phyloP scores from a whole-genome alignment of 257 asterid species.

The Nicotiana attenuata region DNA sequence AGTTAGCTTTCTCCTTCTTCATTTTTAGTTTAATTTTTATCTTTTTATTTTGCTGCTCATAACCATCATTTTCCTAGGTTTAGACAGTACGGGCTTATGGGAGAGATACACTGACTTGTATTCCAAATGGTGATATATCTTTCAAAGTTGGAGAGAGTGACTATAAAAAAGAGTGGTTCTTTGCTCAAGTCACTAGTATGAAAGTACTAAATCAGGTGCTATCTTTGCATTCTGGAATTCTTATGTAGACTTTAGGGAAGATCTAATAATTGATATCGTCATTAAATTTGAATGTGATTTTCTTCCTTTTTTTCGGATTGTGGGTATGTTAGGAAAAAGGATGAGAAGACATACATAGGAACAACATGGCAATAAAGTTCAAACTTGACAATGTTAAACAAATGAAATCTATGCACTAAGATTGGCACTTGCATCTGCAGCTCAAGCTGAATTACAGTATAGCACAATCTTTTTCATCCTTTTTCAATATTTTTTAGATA shows the following conservation, averaged over 20 bases:
- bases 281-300: background rate
- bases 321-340: conserved; percentile 40
- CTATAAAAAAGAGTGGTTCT: conserved; percentile 70
- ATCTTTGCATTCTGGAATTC: background rate
- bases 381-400: conserved; percentile 23
- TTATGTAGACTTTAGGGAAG: background rate
- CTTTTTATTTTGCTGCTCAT: background rate
- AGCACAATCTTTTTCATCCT: too few species aligned
- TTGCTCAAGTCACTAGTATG: conserved; percentile 69
- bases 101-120: conserved; percentile 40
- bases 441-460: conserved; percentile 48
- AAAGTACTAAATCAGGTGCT: background rate
- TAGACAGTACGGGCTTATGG: conserved; percentile 91
- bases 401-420: conserved; percentile 42
- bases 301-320: background rate
- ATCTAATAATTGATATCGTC: background rate
- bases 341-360: conserved; percentile 34
- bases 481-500: background rate
- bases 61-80: conserved; percentile 36
- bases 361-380: conserved; percentile 73
- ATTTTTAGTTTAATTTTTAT: background rate
- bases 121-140: conserved; percentile 41
- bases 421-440: conserved; percentile 65
- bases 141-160: conserved; percentile 58
- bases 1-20: background rate